phyloP scores from a whole-genome alignment of 179 eudicot genomes.

The Spergularia azorica region DNA sequence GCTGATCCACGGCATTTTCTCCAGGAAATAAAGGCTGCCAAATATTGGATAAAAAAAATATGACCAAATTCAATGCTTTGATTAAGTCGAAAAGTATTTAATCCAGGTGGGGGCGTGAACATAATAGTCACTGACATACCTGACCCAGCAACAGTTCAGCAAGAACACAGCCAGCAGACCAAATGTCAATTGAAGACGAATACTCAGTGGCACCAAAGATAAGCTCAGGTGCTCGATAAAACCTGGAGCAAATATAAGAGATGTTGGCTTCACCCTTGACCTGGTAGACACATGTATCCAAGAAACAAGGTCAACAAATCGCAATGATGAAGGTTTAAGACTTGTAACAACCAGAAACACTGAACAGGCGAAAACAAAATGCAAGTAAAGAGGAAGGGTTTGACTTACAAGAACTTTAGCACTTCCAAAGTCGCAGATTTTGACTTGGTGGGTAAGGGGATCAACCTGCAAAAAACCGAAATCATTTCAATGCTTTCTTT shows the following conservation, averaged over 20 bases:
- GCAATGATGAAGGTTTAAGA: neutral
- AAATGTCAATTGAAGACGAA: slow-evolving; percentile 74
- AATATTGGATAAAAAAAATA: slow-evolving; percentile 16
- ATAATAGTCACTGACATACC: slow-evolving; percentile 36
- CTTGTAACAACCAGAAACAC: too few relatives aligned
- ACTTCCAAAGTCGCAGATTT: slow-evolving; percentile 90
- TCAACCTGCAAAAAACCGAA: slow-evolving; percentile 57
- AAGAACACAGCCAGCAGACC: slow-evolving; percentile 93
- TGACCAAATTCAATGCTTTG: neutral
- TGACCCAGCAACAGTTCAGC: slow-evolving; percentile 86
- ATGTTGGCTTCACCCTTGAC: slow-evolving; percentile 81
- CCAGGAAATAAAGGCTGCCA: slow-evolving; percentile 81
- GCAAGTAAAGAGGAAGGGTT: neutral
- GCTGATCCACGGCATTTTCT: slow-evolving; percentile 83
- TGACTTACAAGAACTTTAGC: slow-evolving; percentile 79
- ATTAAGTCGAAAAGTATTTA: neutral
- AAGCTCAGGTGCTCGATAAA: slow-evolving; percentile 84
- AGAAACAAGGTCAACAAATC: slow-evolving; percentile 5
- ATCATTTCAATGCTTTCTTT: neutral
- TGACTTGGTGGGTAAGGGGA: slow-evolving; percentile 71
- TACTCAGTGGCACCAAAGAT: slow-evolving; percentile 93
- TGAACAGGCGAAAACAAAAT: too few relatives aligned
- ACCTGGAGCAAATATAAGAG: slow-evolving; percentile 82
- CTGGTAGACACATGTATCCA: slow-evolving; percentile 24
- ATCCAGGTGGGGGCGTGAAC: neutral